Percentiles rank a stretch among this genome's conserved stretches.
These are phyloP conservation scores for Pistacia atlantica DNA, from an alignment of 345 rosid genomes.

Conservation along the genomic window DNA sequence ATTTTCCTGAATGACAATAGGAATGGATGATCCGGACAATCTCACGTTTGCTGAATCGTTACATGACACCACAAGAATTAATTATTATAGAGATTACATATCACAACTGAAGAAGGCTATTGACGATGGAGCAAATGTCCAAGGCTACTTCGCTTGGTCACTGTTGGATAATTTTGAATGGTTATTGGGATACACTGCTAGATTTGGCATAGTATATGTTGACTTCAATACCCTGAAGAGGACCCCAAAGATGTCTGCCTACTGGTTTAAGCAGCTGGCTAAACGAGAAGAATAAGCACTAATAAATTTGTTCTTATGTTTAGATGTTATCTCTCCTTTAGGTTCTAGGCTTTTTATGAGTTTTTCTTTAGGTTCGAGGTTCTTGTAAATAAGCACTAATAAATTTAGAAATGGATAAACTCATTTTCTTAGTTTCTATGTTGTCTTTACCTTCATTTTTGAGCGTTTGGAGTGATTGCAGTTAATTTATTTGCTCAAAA, in stretches of 20 bases:
- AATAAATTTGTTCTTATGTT: too few species aligned
- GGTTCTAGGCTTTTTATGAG: too few species aligned
- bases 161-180: conserved; percentile 70
- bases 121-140: conserved; percentile 64
- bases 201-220: conserved; percentile 57
- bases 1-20: conserved; percentile 17
- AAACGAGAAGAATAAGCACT: conserved; percentile 12
- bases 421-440: background rate
- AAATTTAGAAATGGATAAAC: too few species aligned
- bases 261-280: conserved; percentile 55
- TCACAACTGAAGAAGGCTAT: conserved; percentile 48
- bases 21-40: conserved; percentile 66
- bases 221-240: conserved; percentile 49
- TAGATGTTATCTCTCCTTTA: too few species aligned
- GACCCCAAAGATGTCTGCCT: conserved; percentile 65
- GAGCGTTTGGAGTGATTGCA: too few species aligned
- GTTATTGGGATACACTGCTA: conserved; percentile 53
- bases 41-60: conserved; percentile 31
- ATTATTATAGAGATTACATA: conserved; percentile 47
- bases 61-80: conserved; percentile 48
- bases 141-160: conserved; percentile 72
- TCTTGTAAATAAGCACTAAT: background rate
- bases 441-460: too few species aligned
- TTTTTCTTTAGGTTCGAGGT: too few species aligned
- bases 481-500: too few species aligned